These are phyloP conservation scores for Daldinia caldariorum DNA, from an alignment of 495 filamentous ascomycete genomes.

Conservation along the genomic window DNA sequence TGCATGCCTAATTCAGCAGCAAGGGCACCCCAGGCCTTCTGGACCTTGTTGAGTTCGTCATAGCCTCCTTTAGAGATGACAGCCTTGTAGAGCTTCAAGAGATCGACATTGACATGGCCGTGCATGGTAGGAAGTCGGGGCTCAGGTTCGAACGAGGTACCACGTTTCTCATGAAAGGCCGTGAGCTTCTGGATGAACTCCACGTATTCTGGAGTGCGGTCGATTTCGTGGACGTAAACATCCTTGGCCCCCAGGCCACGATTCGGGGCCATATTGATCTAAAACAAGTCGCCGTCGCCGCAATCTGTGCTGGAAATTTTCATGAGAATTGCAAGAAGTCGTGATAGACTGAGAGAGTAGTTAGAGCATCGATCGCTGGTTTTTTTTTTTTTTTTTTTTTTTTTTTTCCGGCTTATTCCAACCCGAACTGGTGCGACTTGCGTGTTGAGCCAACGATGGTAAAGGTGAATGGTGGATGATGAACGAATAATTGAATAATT, in stretches of 20 bases:
- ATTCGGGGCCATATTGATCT: slow-evolving; percentile 40
- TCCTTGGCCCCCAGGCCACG: slow-evolving; percentile 43
- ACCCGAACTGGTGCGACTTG: not conserved
- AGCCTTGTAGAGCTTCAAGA: slow-evolving; percentile 74
- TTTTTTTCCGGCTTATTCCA: not conserved
- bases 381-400: not conserved
- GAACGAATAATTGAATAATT: not conserved
- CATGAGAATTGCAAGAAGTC: not conserved
- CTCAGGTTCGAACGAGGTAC: slow-evolving; percentile 75
- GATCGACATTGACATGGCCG: slow-evolving; percentile 73
- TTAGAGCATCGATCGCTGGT: not conserved
- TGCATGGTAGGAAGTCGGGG: slow-evolving; percentile 67
- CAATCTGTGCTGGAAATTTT: slow-evolving; percentile 2
- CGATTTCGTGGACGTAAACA: slow-evolving; percentile 50
- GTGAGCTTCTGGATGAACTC: slow-evolving; percentile 74
- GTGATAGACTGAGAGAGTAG: slow-evolving; percentile 10
- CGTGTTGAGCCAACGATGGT: not conserved
- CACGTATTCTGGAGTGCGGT: slow-evolving; percentile 69
- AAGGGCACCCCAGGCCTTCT: slow-evolving; percentile 79
- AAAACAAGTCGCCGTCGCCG: slow-evolving; percentile 2
- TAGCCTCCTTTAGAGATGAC: slow-evolving; percentile 79
- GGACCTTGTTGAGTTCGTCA: slow-evolving; percentile 80
- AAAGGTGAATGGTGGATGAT: not conserved
- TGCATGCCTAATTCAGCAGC: slow-evolving; percentile 70
- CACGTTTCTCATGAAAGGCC: slow-evolving; percentile 74